Percentiles rank a stretch among this genome's conserved stretches.
Conservation (phyloP, 75 land plant genomes). For the Azolla pinnata region DNA sequence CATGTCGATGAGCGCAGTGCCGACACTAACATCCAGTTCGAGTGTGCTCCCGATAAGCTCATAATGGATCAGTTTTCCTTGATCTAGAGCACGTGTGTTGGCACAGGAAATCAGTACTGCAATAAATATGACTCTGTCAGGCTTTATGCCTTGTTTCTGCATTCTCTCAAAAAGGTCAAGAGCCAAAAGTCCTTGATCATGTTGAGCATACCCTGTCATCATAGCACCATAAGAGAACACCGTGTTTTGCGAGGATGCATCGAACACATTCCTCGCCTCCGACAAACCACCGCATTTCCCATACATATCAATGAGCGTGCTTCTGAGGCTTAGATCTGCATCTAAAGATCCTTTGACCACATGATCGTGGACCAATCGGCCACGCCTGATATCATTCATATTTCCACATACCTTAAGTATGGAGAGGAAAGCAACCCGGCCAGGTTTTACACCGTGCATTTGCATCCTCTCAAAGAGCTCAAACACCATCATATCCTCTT, state of each 20-base stretch:
- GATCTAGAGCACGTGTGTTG: background rate
- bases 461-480: constrained; percentile 2
- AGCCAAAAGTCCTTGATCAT: constrained; percentile 5
- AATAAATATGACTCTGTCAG: constrained; percentile 8
- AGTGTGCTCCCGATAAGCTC: constrained; percentile 7
- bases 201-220: constrained; percentile 15
- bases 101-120: constrained; percentile 9
- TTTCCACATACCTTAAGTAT: constrained; percentile 14
- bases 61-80: constrained; percentile 15
- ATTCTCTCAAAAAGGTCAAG: constrained; percentile 8
- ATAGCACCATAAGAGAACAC: constrained; percentile 10
- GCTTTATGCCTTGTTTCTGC: constrained; percentile 11
- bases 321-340: constrained; percentile 11
- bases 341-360: constrained; percentile 8
- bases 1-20: constrained; percentile 20
- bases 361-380: constrained; percentile 16
- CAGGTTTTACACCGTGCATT: constrained; percentile 7
- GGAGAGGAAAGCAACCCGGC: constrained; percentile 13
- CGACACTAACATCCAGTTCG: constrained; percentile 10
- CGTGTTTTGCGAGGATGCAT: constrained; percentile 7
- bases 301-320: constrained; percentile 19
- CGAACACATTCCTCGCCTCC: constrained; percentile 15
- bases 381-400: background rate
- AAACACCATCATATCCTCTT: background rate
- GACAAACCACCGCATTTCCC: background rate